Conservation (phyloP, 805 yeast species). For the Kazachstania psychrophila region DNA sequence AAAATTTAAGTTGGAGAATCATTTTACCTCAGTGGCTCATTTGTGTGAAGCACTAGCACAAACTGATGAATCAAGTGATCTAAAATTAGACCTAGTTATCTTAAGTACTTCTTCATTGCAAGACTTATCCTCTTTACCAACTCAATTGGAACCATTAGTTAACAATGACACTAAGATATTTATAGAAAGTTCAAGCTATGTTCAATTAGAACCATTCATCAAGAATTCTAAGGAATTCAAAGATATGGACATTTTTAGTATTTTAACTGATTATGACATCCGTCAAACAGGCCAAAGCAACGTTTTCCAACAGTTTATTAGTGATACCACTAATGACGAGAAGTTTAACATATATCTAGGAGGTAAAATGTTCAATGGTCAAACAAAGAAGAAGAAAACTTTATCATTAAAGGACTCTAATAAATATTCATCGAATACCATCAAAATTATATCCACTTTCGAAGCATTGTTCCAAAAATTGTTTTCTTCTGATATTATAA, state of each 20-base stretch:
- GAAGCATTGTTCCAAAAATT: slow-evolving; percentile 14
- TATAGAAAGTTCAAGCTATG: slow-evolving; percentile 58
- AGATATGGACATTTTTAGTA: slow-evolving; percentile 36
- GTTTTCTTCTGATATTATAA: slow-evolving; percentile 32
- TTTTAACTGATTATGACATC: slow-evolving; percentile 53
- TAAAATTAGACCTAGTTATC: slow-evolving; percentile 36
- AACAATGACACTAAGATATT: slow-evolving; percentile 40
- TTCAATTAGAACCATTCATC: slow-evolving; percentile 59
- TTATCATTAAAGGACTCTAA: not conserved
- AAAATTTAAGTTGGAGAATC: slow-evolving; percentile 12
- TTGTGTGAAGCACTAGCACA: slow-evolving; percentile 7
- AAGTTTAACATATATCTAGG: slow-evolving; percentile 13
- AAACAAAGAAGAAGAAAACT: slow-evolving; percentile 1
- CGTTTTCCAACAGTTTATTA: slow-evolving; percentile 22
- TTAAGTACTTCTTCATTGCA: slow-evolving; percentile 40
- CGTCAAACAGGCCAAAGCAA: slow-evolving; percentile 30
- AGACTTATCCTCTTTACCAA: slow-evolving; percentile 35
- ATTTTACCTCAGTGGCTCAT: slow-evolving; percentile 20
- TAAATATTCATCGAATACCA: slow-evolving; percentile 11
- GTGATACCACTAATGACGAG: slow-evolving; percentile 20
- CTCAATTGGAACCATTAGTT: slow-evolving; percentile 30
- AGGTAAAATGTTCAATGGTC: not conserved
- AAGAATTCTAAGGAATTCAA: slow-evolving; percentile 29
- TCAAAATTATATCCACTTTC: slow-evolving; percentile 10
- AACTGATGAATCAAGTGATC: not conserved